Conservation (phyloP, 331 rosid species). For the Telfairia occidentalis region DNA sequence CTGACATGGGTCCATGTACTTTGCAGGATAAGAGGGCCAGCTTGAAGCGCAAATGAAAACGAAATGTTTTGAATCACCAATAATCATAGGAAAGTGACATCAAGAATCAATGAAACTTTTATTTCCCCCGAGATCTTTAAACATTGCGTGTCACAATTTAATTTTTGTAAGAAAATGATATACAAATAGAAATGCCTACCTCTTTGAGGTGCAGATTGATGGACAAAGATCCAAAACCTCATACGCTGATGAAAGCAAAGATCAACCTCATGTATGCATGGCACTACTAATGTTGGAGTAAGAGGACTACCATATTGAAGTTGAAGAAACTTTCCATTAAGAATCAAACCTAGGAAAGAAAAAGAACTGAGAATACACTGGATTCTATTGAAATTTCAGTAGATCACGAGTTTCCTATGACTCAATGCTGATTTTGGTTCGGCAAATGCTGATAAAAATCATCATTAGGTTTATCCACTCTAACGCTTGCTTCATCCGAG, state of each 20-base stretch:
- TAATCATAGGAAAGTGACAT: neutral
- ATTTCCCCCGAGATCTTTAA: neutral
- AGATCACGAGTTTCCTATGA: constrained; percentile 34
- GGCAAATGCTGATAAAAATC: constrained; percentile 52
- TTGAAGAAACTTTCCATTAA: constrained; percentile 44
- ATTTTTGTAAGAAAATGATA: constrained; percentile 15
- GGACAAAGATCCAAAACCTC: constrained; percentile 17
- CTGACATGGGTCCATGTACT: neutral
- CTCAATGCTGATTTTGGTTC: constrained; percentile 46
- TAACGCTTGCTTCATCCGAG: constrained; percentile 48
- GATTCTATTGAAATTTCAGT: constrained; percentile 29
- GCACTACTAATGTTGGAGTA: constrained; percentile 15
- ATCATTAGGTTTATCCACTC: constrained; percentile 50
- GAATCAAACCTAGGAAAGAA: constrained; percentile 32
- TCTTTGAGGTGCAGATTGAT: constrained; percentile 28
- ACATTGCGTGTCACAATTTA: constrained; percentile 8
- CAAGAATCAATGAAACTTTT: constrained; percentile 10
- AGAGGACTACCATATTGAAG: constrained; percentile 31
- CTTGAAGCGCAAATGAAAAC: neutral
- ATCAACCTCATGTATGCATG: constrained; percentile 13
- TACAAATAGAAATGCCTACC: constrained; percentile 31
- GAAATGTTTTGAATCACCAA: neutral
- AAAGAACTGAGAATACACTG: constrained; percentile 54
- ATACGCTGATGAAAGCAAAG: constrained; percentile 9
- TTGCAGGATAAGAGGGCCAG: neutral